Base-by-base conservation (phyloP, 345 rosid genomes). In the Acer yangbiense region DNA sequence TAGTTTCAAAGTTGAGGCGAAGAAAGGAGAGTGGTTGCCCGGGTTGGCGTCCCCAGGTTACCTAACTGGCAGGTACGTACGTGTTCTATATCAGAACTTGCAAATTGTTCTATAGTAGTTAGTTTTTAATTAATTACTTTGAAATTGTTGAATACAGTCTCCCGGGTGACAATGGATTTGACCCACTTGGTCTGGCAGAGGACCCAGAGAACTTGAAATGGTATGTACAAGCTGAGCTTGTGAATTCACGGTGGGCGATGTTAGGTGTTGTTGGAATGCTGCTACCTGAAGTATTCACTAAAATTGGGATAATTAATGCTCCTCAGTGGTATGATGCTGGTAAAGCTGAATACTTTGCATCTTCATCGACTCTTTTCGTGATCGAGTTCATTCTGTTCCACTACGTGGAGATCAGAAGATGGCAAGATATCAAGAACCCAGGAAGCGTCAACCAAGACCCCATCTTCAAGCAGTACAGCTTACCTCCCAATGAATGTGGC, bases 381-480 rank as follows among this genome's bases (percentile, higher is more conserved):
- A 93, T 95, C 50, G 99, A 95, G 83, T 95, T 95, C 90, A 95
- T 95, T 8, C 74, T 95, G 85, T 95, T 95, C 85, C 99, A 95
- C 79, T 95, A 95, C 72, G 98, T 95, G 80, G 99, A 95, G 89
- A 93, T 95, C 75, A 88, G 99, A 87, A 80, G 99, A 76, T 95
- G 99, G 99, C 98, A 95, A 79, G 99, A 95, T 83, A 95, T 93
- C 7, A 95, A 95, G 88, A 95, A 95, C 91, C 98, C 97, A 1
- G 99, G 99, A 16, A 71, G 96, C 80, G 98, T 95, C 52, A 92
- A 95, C 91, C 99, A 95, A 85, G 99, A 95, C 73, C 99, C 99
- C 9, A 95, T 95, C 86, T 76, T 93, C 81, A 95, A 93, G 91
- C 99, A 95, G 68, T 95, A 93, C 92, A 92, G 96, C 87, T 89